These are phyloP conservation scores for Aureobasidium vineae DNA, from an alignment of 2,329 filamentous ascomycete species.

Conservation along the genomic window DNA sequence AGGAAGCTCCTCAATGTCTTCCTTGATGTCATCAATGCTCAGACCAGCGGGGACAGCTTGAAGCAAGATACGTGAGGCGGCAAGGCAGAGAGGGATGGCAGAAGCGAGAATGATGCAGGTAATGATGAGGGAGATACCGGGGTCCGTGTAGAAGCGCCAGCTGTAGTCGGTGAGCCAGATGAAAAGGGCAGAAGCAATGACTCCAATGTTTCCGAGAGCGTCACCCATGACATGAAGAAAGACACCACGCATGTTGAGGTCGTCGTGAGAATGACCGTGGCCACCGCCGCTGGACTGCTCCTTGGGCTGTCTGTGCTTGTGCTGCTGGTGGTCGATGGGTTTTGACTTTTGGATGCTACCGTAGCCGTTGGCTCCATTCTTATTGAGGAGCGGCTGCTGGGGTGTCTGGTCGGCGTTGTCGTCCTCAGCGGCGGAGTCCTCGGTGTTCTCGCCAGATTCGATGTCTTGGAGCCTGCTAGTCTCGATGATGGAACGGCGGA, in stretches of 20 bases:
- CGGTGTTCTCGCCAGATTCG: slow-evolving; percentile 55
- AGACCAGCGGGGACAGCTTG: slow-evolving; percentile 92
- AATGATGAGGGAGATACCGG: slow-evolving; percentile 89
- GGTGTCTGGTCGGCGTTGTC: slow-evolving; percentile 33
- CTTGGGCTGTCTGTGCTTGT: slow-evolving; percentile 78
- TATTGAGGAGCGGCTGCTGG: slow-evolving; percentile 39
- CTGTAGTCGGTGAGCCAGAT: slow-evolving; percentile 88
- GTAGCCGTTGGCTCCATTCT: slow-evolving; percentile 36
- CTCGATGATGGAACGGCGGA: slow-evolving; percentile 88
- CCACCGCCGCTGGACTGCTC: slow-evolving; percentile 58
- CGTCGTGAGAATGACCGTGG: slow-evolving; percentile 74
- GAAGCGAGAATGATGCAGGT: slow-evolving; percentile 72
- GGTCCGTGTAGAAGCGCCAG: slow-evolving; percentile 85
- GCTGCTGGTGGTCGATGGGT: slow-evolving; percentile 48
- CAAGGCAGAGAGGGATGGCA: slow-evolving; percentile 73
- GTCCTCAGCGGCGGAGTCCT: slow-evolving; percentile 49
- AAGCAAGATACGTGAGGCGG: slow-evolving; percentile 81
- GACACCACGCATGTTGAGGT: slow-evolving; percentile 89
- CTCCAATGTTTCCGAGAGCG: slow-evolving; percentile 80
- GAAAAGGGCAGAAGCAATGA: slow-evolving; percentile 76
- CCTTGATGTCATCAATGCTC: slow-evolving; percentile 82
- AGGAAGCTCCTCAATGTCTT: slow-evolving; percentile 81
- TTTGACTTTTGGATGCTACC: slow-evolving; percentile 33
- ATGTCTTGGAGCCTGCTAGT: slow-evolving; percentile 65
- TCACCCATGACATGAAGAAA: slow-evolving; percentile 73